Base-by-base conservation (phyloP, 1,139 yeast species). In the Protomyces pachydermus region DNA sequence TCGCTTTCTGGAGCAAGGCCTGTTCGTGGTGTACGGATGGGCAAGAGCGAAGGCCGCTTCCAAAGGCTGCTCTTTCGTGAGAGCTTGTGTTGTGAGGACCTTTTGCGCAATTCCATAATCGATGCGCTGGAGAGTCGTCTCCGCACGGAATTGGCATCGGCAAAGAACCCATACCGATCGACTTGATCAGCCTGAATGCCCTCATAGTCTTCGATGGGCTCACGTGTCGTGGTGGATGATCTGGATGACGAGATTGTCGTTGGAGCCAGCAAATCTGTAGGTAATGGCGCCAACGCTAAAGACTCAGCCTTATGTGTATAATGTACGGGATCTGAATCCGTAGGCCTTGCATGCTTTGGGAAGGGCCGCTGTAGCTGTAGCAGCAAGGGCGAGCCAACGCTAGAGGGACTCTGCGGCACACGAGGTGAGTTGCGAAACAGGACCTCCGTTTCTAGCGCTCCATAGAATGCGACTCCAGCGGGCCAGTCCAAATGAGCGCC, bases 81-180 rank as follows among this genome's bases (percentile, higher is more conserved):
- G 6, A 10, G 23, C 23, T 18, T n/a, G 25, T 20, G 8, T 10
- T 42, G 23, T 0, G 18, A 10, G 16, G 48, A n/a, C 48, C 9
- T n/a, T 6, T 18, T n/a, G 14, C 18, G 48, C 48, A 42, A 42
- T 18, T n/a, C 48, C 20, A 10, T 42, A 28, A 42, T 16, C 18
- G 37, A 50, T 16, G 28, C 6, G 16, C 23, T 50, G 5, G 62
- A 58, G 1, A 58, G 20, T 3, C 62, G 56, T 9, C 62, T 50
- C 12, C 42, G 62, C 20, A 23, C 35, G 6, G 38, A 25, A 14
- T 51, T 20, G 1, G 48, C 12, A 42, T 42, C 56, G 10, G 62
- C 37, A 34, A 18, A 58, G 35, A 58, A 58, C 20, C 62, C 62
- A 42, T 58, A 58, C 5, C 62, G 56, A 42, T 58, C 62, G 35